Percentiles rank a stretch among this genome's conserved stretches.
Evolutionary conservation across 176 grass and related monocot species (phyloP).

Genomic region (Chrysopogon serrulatus): DNA sequence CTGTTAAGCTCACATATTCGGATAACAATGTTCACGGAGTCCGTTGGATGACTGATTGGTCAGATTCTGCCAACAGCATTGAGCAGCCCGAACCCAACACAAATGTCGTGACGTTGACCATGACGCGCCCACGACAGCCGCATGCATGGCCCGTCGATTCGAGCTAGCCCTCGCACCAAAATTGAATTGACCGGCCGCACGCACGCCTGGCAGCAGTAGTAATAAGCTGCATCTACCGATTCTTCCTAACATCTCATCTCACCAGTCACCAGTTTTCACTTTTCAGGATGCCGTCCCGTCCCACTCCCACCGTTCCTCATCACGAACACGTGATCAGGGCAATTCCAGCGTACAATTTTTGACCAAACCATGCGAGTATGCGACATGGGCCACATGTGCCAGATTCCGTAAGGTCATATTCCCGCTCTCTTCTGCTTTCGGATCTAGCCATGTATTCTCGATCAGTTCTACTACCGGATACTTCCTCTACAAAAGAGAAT

Average conservation of each 20-base stretch:
- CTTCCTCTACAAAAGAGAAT: not conserved
- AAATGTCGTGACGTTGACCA: slow-evolving; percentile 45
- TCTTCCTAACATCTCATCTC: not conserved
- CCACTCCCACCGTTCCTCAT: not conserved
- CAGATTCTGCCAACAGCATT: not conserved
- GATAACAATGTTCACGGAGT: too few species aligned
- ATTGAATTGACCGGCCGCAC: slow-evolving; percentile 2
- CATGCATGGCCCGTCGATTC: slow-evolving; percentile 29
- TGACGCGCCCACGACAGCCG: slow-evolving; percentile 10
- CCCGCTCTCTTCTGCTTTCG: not conserved
- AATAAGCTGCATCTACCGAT: not conserved
- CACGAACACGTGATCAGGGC: not conserved
- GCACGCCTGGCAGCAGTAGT: not conserved
- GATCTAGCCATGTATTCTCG: not conserved
- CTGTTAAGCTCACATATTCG: too few species aligned
- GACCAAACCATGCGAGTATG: too few species aligned
- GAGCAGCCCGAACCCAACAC: not conserved
- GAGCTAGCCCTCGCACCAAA: not conserved
- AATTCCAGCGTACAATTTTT: not conserved
- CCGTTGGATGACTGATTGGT: not conserved
- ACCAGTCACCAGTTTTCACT: too few species aligned
- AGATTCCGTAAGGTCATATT: not conserved
- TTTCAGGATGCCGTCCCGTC: not conserved
- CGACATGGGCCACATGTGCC: not conserved
- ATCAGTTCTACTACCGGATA: not conserved